Conservation (phyloP, 2,329 filamentous ascomycete genomes). For the Eutypa lata region DNA sequence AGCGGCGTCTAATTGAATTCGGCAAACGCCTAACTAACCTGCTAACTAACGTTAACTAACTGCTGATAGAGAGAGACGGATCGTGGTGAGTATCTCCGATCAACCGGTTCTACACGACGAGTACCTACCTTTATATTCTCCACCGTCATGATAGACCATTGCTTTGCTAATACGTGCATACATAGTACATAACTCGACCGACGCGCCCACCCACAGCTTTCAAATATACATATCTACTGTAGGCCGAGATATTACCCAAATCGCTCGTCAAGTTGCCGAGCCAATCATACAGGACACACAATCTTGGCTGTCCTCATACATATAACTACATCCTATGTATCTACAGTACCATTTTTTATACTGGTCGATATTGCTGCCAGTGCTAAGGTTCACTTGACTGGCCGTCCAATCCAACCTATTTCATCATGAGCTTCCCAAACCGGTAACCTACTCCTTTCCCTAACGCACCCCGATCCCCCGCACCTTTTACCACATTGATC, state of each 20-base stretch:
- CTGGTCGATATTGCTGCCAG: too few species aligned
- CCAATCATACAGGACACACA: not conserved
- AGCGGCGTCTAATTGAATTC: not conserved
- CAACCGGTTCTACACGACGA: not conserved
- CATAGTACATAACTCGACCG: too few species aligned
- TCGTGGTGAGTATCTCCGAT: not conserved
- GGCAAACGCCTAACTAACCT: not conserved
- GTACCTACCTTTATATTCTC: too few species aligned
- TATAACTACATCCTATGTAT: not conserved
- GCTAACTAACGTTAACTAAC: not conserved
- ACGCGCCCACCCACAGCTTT: too few species aligned
- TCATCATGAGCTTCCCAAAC: not conserved
- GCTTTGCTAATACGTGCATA: too few species aligned
- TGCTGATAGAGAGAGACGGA: not conserved
- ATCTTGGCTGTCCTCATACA: not conserved
- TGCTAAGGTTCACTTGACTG: too few species aligned
- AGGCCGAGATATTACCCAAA: not conserved
- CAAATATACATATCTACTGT: too few species aligned
- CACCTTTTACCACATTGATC: not conserved
- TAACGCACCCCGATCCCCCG: not conserved
- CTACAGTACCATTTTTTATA: not conserved
- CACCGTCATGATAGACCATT: not conserved
- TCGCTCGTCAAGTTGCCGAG: not conserved
- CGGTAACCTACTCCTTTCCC: not conserved
- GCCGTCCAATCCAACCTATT: not conserved